Conservation (phyloP, 202 grass and related monocot genomes). For the Musa balbisiana region DNA sequence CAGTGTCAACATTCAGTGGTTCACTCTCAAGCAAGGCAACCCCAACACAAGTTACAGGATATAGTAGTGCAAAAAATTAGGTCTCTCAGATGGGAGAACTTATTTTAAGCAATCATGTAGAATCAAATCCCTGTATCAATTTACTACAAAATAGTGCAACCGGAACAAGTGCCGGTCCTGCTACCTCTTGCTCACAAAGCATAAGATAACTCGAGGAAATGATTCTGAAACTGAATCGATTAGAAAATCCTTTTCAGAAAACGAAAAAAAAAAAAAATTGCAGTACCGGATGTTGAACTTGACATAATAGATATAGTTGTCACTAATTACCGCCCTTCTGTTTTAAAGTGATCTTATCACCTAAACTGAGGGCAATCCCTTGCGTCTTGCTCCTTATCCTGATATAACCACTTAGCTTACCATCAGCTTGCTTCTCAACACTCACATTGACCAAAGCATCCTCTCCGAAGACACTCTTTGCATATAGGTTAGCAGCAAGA, state of each 20-base stretch:
- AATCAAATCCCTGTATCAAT: too few relatives aligned
- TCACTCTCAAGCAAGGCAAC: too few relatives aligned
- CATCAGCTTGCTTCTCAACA: slow-evolving; percentile 62
- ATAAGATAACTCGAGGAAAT: not conserved
- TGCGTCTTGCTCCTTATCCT: slow-evolving; percentile 75
- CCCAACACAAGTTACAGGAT: too few relatives aligned
- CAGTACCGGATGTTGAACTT: not conserved
- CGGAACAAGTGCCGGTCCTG: not conserved
- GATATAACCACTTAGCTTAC: slow-evolving; percentile 72
- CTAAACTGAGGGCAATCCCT: slow-evolving; percentile 90
- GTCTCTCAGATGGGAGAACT: too few relatives aligned
- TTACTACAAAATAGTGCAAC: not conserved
- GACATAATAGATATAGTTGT: not conserved
- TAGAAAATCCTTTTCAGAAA: not conserved
- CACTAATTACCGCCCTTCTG: slow-evolving; percentile 42
- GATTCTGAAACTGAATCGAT: not conserved
- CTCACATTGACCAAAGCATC: slow-evolving; percentile 92
- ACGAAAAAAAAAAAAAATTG: not conserved
- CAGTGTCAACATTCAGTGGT: too few relatives aligned
- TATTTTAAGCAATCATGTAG: too few relatives aligned
- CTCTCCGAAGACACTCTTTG: slow-evolving; percentile 82
- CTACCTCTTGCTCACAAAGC: not conserved
- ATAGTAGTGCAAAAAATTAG: too few relatives aligned
- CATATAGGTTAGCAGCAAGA: slow-evolving; percentile 65
- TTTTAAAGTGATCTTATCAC: slow-evolving; percentile 93